Base-by-base conservation (phyloP, 2,329 filamentous ascomycete species). In the Sarocladium kiliense region DNA sequence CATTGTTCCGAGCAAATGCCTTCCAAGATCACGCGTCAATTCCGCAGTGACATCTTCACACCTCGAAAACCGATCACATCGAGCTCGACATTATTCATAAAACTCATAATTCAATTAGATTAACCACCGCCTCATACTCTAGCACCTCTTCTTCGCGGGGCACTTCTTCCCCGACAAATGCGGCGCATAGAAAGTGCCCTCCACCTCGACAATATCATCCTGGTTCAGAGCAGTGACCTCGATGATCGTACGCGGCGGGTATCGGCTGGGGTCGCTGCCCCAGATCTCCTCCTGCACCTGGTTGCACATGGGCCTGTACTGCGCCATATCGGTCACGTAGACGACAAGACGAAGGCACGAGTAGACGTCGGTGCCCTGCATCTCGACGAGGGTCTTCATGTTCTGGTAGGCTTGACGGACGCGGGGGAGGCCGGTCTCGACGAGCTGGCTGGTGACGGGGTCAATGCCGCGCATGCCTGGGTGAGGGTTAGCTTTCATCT, bases 381-480 rank as follows among this genome's bases (percentile, higher is more conserved):
- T 64, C 39, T 61, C 58, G 3, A 64, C 67, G 9, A 70, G 63
- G 14, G 60, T 51, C 9, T 57, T 57, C 66, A 69, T 69, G 58
- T 69, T 69, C 44, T 59, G 55, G 54, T 63, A 70, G 1, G 67
- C 67, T 49, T 64, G 65, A 19, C 63, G 63, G n/a, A 70, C 58
- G 6, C 66, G 64, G 4, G 59, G 58, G 12, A 63, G 55, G 3
- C 66, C 66, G 2, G 60, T 58, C 1, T 66, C 64, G 1, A 64
- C 66, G 2, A 70, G 59, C 2, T 63, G 68, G 49, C 61, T 64
- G 36, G 68, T 68, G 14, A 58, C 57, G 2, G 62, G 65, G 54
- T 64, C 61, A 55, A 69, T 66, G 7, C 67, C 68, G 23, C 66
- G 63, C 63, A 69, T 68, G n/a, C 66, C 64, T 62, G 21, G n/a